Base-by-base conservation (phyloP, 2,329 filamentous ascomycete species). In the Penicillium verrucosum region DNA sequence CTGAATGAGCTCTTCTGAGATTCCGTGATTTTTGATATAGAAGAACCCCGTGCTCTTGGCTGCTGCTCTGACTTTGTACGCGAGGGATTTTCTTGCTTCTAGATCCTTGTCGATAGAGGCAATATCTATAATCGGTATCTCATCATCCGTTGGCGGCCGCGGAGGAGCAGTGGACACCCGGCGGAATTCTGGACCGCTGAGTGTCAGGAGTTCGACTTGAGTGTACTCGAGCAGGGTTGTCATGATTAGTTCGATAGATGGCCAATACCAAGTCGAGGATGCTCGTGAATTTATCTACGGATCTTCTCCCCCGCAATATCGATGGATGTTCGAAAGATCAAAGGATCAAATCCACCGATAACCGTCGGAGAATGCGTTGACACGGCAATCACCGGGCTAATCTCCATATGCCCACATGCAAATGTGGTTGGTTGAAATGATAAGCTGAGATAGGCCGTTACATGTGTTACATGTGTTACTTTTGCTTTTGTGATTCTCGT, bases 121-220 rank as follows among this genome's bases (percentile, higher is more conserved):
- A 7, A 84, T 68, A 61, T 85, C 80, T 50, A 85, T 81, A 41
- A 85, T 65, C 3, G 82, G 82, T 12, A 85, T 81, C 65, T 85
- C 78, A 62, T 70, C 73, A 3, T 68, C 60, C 4, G 71, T 73
- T 36, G 75, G 75, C 29, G 72, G 68, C 23, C 78, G 69, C 4
- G 77, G 75, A 8, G 76, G 71, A 1, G 71, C 72, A 25, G 69
- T 75, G 16, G 76, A 73, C 2, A 81, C 75, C 14, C 76, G 69
- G 23, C 78, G 74, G 60, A 70, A 80, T 34, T 77, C 77, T 1
- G 77, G 73, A 1, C 78, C 78, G 36, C 75, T 75, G 0, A 76
- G 74, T 1, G 76, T 78, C 34, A 76, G 70, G 2, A 80, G 72
- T 56, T 80, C 76, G 16, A 80, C 66, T 55, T 78, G 76, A 6